Base-by-base conservation (phyloP, 768 basidiomycete species). In the Auricularia sp. region DNA sequence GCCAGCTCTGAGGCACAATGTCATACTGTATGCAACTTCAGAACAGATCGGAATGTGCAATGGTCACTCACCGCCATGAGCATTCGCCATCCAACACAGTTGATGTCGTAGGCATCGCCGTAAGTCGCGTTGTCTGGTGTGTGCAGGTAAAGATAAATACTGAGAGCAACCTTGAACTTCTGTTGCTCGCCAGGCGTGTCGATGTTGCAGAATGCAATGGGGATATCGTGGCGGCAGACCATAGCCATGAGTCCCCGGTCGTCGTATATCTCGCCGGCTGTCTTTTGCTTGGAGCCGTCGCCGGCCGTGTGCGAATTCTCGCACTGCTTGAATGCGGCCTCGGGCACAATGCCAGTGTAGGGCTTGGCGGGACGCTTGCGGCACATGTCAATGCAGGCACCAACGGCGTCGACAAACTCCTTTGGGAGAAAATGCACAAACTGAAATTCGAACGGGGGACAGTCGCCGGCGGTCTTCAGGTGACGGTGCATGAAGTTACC, bases 211-310 rank as follows among this genome's bases (percentile, higher is more conserved):
- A 71, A 29, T 8, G 70, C 23, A 1, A 74, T 29, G 16, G 74
- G 73, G 8, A 77, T 73, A 54, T 78, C 73, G 43, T 79, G 78
- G 0, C 72, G 64, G 65, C 78, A 80, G 0, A 77, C 74, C 0
- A 79, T 66, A 0, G 73, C 74, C 74, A 80, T 79, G 36, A 77
- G 61, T 0, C 78, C 76, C 2, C 67, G 70, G 43, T 76, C 72
- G 51, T 78, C 72, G 61, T 74, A 77, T 7, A 3, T 5, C 6
- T 4, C 14, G 34, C 56, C 16, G 7, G 56, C 8, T 10, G 56
- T 36, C 29, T 59, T 59, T 1, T 36, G 29, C 23, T 59, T 59
- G 29, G 5, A 6, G 6, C 7, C 14, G 34, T 59, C 35, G 34
- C 7, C 56, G 4, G 56, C 56, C 23, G 12, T 34, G 56, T 59